Base-by-base conservation (phyloP, 306 rosid genomes). In the Macrotyloma uniflorum region DNA sequence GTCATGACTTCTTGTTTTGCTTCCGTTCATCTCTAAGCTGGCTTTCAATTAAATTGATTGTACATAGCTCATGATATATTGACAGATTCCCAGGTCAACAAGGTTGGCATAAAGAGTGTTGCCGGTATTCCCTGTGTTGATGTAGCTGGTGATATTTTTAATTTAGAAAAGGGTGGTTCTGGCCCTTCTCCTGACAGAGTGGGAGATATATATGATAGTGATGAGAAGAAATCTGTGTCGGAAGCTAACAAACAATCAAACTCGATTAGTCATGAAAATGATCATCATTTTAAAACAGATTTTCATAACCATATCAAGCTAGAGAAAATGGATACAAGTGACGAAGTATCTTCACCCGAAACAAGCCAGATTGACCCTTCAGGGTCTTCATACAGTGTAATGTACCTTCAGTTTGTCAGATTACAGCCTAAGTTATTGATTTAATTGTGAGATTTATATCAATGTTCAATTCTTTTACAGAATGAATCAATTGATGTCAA, bases 301-400 rank as follows among this genome's bases (percentile, higher is more conserved):
- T 42, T 57, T 54, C 47, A 79, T 77, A 74, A 67, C 74, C 16
- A 69, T 47, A 57, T 78, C 45, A 77, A 74, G 72, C 73, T 65
- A 53, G 91, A 80, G 70, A 71, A 35, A 69, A 67, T 73, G 62
- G 83, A 76, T 72, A 85, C 83, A 49, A 69, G 57, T 73, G 72
- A 67, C 32, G 72, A 45, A 32, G 72, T 69, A 43, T 69, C 91
- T 80, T 53, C 74, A 28, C 86, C 77, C 53, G 86, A 50, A 76
- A 76, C 30, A 46, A 70, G 75, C 74, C 83, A 79, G 74, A 85
- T 86, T 50, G 87, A 85, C 77, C 83, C 54, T 72, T 77, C 79
- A 28, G 87, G 86, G 72, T 81, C 89, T 74, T 83, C 87, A 15
- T 84, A 87, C 84, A 83, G 71, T 80, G 94, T 91, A 89, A 69